Evolutionary conservation across 2,329 filamentous ascomycete species (phyloP).

Genomic region (Mycosphaerella sp.): DNA sequence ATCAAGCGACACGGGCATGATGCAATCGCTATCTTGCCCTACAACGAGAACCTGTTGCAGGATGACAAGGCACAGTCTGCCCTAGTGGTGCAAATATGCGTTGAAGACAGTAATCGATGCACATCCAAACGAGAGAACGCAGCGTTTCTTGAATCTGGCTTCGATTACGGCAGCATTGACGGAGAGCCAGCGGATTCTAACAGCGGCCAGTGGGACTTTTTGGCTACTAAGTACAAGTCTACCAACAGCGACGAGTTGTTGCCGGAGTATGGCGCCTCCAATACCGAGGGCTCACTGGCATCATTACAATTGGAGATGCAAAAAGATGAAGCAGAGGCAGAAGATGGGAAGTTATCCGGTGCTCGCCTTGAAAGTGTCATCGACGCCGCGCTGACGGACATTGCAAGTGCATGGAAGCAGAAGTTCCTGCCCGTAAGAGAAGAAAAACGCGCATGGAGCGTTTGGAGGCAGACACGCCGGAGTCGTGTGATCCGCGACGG

Average conservation of each 20-base stretch:
- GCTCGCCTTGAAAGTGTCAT: slow-evolving; percentile 50
- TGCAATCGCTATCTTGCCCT: slow-evolving; percentile 31
- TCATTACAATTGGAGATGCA: slow-evolving; percentile 26
- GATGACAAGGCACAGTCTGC: slow-evolving; percentile 27
- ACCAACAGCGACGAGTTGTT: slow-evolving; percentile 35
- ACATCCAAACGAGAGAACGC: slow-evolving; percentile 29
- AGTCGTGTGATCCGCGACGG: slow-evolving; percentile 34
- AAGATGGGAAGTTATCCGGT: slow-evolving; percentile 12
- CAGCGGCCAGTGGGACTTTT: slow-evolving; percentile 25
- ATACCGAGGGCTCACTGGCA: slow-evolving; percentile 6
- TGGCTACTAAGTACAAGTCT: slow-evolving; percentile 23
- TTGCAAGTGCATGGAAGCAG: slow-evolving; percentile 53
- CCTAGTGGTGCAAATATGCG: slow-evolving; percentile 25
- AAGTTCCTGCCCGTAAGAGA: slow-evolving; percentile 52
- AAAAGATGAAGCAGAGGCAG: slow-evolving; percentile 40
- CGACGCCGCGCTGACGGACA: slow-evolving; percentile 47
- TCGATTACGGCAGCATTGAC: slow-evolving; percentile 12
- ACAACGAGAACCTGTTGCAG: slow-evolving; percentile 20
- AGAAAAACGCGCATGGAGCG: slow-evolving; percentile 50
- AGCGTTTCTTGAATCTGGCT: slow-evolving; percentile 15
- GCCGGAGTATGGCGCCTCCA: slow-evolving; percentile 13
- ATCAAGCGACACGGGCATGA: slow-evolving; percentile 20
- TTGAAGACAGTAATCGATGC: slow-evolving; percentile 11
- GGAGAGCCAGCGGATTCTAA: slow-evolving; percentile 13
- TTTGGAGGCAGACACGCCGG: slow-evolving; percentile 56